phyloP scores from a whole-genome alignment of 139 green algal genomes.

The Chlorokybus atmophyticus region DNA sequence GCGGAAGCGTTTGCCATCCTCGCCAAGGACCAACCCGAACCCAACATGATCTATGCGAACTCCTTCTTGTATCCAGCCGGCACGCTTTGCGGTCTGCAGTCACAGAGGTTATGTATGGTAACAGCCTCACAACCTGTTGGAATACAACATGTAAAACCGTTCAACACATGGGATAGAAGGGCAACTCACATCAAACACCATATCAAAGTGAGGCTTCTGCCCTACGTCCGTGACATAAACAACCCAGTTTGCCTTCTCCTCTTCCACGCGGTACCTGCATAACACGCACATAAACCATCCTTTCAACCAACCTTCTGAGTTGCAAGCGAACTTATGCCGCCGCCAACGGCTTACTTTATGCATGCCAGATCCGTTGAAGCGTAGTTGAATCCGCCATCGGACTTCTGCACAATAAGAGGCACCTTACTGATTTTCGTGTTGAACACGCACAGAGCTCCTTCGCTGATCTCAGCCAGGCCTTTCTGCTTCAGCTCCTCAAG shows the following conservation, averaged over 20 bases:
- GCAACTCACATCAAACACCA: constrained; percentile 59
- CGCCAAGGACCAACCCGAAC: constrained; percentile 91
- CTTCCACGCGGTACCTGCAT: constrained; percentile 56
- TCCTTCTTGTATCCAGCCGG: constrained; percentile 41
- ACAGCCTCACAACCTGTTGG: too few species aligned
- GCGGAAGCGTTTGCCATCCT: constrained; percentile 85
- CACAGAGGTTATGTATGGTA: too few species aligned
- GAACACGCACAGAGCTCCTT: constrained; percentile 63
- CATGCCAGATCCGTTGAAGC: constrained; percentile 86
- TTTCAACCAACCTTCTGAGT: too few species aligned
- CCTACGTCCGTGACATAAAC: constrained; percentile 94
- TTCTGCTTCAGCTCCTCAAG: constrained; percentile 60
- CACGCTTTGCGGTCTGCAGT: constrained; percentile 38
- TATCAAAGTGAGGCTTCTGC: constrained; percentile 79
- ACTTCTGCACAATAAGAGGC: constrained; percentile 91
- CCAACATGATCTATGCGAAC: constrained; percentile 68
- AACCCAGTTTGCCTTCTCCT: constrained; percentile 90
- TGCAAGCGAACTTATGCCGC: too few species aligned
- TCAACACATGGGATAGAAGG: neutral
- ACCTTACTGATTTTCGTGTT: constrained; percentile 10
- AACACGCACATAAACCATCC: too few species aligned
- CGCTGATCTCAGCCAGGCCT: constrained; percentile 54
- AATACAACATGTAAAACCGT: too few species aligned
- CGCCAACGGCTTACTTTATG: constrained; percentile 30
- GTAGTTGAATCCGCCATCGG: constrained; percentile 91